Evolutionary conservation across 352 stramenopile genomes (phyloP).

Genomic region (Phytophthora quininea): DNA sequence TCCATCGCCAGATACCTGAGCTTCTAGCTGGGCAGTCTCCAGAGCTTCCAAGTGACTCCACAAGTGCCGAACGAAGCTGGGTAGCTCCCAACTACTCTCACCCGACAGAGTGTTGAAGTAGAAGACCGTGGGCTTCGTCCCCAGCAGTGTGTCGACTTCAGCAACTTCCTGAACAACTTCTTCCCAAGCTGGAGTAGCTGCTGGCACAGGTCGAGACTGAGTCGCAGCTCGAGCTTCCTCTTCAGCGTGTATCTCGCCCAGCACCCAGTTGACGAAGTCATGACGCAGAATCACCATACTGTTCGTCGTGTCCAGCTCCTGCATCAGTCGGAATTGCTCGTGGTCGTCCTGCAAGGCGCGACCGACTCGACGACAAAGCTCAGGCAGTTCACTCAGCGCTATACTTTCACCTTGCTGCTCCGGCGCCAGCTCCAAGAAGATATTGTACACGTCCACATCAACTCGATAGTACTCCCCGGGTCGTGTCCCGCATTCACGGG

Average conservation of each 20-base stretch:
- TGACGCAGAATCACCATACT: constrained; percentile 58
- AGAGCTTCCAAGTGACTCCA: constrained; percentile 32
- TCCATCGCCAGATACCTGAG: constrained; percentile 16
- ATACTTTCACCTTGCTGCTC: constrained; percentile 38
- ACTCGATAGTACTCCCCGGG: constrained; percentile 49
- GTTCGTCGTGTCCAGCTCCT: constrained; percentile 63
- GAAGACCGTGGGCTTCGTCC: constrained; percentile 30
- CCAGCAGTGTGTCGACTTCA: constrained; percentile 21
- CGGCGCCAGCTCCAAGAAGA: constrained; percentile 49
- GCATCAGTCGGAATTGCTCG: constrained; percentile 54
- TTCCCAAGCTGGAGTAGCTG: constrained; percentile 53
- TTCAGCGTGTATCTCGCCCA: constrained; percentile 37
- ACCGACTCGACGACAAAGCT: constrained; percentile 50
- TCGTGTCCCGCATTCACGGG: constrained; percentile 11
- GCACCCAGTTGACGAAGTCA: constrained; percentile 62
- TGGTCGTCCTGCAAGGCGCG: constrained; percentile 47
- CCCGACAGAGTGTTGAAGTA: constrained; percentile 62
- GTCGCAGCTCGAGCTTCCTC: constrained; percentile 23
- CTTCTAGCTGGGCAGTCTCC: constrained; percentile 25
- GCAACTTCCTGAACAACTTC: constrained; percentile 37
- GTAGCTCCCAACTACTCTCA: constrained; percentile 58
- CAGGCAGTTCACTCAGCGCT: constrained; percentile 47
- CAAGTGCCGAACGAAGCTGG: constrained; percentile 43
- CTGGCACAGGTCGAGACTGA: constrained; percentile 18
- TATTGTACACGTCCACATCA: constrained; percentile 46